Conservation (phyloP, 73 alveolate species). For the Paramecium bursaria region DNA sequence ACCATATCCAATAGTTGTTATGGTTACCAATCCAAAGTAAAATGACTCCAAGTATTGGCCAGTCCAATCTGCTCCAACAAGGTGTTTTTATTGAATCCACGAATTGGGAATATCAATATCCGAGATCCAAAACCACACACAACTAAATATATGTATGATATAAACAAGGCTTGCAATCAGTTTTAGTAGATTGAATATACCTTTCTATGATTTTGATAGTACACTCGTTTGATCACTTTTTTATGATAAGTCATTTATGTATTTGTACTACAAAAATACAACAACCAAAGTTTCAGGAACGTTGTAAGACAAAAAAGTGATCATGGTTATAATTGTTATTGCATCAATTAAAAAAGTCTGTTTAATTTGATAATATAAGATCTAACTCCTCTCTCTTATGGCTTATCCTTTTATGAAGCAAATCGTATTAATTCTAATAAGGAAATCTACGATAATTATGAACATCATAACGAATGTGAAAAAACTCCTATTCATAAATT, state of each 20-base stretch:
- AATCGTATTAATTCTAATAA: conserved; percentile 20
- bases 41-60: conserved; percentile 47
- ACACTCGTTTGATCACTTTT: conserved; percentile 50
- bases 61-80: conserved; percentile 32
- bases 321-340: too few species aligned
- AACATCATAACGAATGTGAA: background rate
- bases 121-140: conserved; percentile 58
- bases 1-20: conserved; percentile 69
- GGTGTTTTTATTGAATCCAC: conserved; percentile 31
- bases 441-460: background rate
- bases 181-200: conserved; percentile 35
- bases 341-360: too few species aligned
- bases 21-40: conserved; percentile 65
- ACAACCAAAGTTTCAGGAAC: too few species aligned
- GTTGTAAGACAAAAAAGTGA: too few species aligned
- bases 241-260: conserved; percentile 33
- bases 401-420: conserved; percentile 40
- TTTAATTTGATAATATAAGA: too few species aligned
- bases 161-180: conserved; percentile 26
- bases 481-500: too few species aligned
- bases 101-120: conserved; percentile 12
- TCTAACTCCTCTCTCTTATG: conserved; percentile 11
- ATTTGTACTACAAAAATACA: background rate
- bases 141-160: conserved; percentile 62
- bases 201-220: conserved; percentile 13